Percentiles rank a stretch among this genome's conserved stretches.
Evolutionary conservation across 768 basidiomycete species (phyloP).

Genomic region (Tulasnella sp.): DNA sequence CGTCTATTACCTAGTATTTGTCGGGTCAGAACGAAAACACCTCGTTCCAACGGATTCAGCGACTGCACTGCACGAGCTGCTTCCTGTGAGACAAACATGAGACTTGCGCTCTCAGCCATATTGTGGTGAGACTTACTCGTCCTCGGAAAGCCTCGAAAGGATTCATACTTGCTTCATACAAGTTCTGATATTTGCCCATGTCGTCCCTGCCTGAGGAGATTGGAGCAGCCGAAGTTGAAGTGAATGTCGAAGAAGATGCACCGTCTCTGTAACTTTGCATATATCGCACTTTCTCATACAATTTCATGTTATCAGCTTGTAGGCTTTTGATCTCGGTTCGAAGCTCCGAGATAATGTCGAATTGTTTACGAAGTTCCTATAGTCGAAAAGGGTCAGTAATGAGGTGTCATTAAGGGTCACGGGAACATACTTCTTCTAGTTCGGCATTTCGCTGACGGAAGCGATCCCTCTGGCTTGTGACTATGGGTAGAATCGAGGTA

Average conservation of each 20-base stretch:
- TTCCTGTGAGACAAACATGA: conserved; percentile 45
- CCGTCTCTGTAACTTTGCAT: conserved; percentile 88
- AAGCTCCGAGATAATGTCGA: conserved; percentile 87
- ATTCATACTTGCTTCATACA: conserved; percentile 96
- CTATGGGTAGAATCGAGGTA: conserved; percentile 93
- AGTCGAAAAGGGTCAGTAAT: not conserved
- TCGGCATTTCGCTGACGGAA: conserved; percentile 96
- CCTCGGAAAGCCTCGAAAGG: conserved; percentile 97
- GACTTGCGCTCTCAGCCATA: too few relatives aligned
- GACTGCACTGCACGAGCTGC: conserved; percentile 86
- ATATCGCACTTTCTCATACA: conserved; percentile 98
- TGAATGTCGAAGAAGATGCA: conserved; percentile 11
- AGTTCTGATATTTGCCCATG: conserved; percentile 74
- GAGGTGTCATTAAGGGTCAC: not conserved
- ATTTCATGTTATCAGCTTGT: conserved; percentile 89
- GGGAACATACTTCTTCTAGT: conserved; percentile 67
- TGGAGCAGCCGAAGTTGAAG: conserved; percentile 15
- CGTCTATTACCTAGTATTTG: conserved; percentile 79
- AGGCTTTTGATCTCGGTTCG: conserved; percentile 82
- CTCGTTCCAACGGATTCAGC: conserved; percentile 82
- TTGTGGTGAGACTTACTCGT: conserved; percentile 68
- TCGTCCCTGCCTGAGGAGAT: conserved; percentile 37
- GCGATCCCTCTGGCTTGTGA: conserved; percentile 93
- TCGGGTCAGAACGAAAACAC: conserved; percentile 72
- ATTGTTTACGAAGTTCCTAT: conserved; percentile 95